Base-by-base conservation (phyloP, 2,329 filamentous ascomycete species). In the Exophiala dermatitidis region DNA sequence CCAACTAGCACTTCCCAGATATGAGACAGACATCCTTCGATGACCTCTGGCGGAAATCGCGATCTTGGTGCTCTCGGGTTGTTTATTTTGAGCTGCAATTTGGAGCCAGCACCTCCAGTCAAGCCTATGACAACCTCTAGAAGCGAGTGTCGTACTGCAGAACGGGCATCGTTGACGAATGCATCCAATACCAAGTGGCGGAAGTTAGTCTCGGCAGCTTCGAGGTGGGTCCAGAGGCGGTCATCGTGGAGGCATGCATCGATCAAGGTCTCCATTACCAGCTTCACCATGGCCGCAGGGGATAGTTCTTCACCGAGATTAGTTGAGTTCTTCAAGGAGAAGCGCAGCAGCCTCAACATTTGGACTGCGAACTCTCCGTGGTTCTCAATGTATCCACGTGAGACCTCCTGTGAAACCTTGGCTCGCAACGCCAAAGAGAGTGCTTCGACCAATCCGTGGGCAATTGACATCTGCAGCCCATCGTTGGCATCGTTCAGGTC, bases 401-500 rank as follows among this genome's bases (percentile, higher is more conserved):
- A 61, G 37, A 57, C 62, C 26, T 61, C 57, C 28, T 60, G 47
- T 50, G 57, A 47, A 33, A 53, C 58, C 66, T 57, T 73, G 77
- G 80, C 78, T 68, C 74, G 73, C 19, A 86, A 68, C 34, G 83
- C 75, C 40, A 74, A 65, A 10, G 79, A 67, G 45, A 85, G 72
- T 56, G 75, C 78, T 50, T 82, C 76, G 26, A 85, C 69, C n/a
- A 85, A 70, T 52, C 74, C 73, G 38, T 74, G 70, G 7, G 75
- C 73, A 50, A 85, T 74, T 30, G 71, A 67, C 30, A 77, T 70
- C 56, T 72, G 76, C 45, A 80, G 64, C 36, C 70, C 67, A 48
- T 71, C 70, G 45, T 68, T 72, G 6, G 68, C 65, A 52, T 74
- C 71, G 9, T 78, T 69, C 56, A 85, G 71, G 19, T 77, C 72